Evolutionary conservation across 495 filamentous ascomycete genomes (phyloP).

Genomic region (Elasticomyces elasticus): DNA sequence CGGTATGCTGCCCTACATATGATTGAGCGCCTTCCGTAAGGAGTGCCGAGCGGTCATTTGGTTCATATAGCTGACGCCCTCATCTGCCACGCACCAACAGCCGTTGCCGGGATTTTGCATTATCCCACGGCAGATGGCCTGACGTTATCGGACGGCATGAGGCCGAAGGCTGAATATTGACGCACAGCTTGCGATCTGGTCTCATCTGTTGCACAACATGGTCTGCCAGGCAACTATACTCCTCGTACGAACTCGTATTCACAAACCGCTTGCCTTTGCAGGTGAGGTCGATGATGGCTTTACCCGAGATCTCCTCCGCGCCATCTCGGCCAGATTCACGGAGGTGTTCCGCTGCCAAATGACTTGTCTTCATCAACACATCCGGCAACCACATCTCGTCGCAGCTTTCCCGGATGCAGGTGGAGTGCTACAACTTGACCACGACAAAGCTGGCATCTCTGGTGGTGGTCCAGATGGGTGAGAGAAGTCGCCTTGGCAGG

Average conservation of each 20-base stretch:
- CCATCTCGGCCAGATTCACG: too few species aligned
- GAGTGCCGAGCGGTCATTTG: neutral
- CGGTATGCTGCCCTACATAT: neutral
- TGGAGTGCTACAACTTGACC: neutral
- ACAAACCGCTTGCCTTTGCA: too few species aligned
- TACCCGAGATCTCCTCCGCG: too few species aligned
- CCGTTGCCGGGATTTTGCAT: neutral
- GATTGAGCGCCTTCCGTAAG: neutral
- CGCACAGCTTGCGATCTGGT: neutral
- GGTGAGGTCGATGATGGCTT: too few species aligned
- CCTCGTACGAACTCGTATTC: too few species aligned
- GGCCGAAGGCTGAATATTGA: neutral
- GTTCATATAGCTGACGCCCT: neutral
- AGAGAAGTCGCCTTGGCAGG: too few species aligned
- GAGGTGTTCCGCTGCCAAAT: neutral
- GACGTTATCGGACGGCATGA: neutral
- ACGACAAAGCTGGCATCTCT: neutral
- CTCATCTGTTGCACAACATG: neutral
- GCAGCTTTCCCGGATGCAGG: neutral
- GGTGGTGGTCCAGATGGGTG: too few species aligned
- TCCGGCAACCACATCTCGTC: neutral
- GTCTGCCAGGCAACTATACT: too few species aligned
- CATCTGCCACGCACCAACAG: slow-evolving; percentile 2
- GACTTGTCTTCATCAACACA: neutral
- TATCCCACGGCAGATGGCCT: slow-evolving; percentile 6